Evolutionary conservation across 306 rosid species (phyloP).

Genomic region (Arachis hypogaea): DNA sequence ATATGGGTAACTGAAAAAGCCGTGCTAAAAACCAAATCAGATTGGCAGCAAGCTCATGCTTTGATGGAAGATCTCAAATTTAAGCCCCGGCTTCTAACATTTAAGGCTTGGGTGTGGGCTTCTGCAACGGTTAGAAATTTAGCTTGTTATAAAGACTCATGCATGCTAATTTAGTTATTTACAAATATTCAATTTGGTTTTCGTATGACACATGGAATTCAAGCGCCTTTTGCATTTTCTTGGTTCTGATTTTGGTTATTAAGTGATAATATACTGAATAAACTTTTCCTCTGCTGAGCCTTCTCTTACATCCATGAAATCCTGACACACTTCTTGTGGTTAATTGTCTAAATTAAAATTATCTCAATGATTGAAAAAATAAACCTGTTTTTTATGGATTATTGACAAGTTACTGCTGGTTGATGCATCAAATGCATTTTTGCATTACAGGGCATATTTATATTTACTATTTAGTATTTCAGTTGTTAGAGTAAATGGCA

Average conservation of each 20-base stretch:
- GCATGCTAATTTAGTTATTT: slow-evolving; percentile 18
- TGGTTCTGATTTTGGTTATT: slow-evolving; percentile 12
- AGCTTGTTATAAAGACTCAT: not conserved
- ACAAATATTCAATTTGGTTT: slow-evolving; percentile 5
- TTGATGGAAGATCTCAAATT: slow-evolving; percentile 65
- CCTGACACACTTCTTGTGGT: not conserved
- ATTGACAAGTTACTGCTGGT: not conserved
- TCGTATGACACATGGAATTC: slow-evolving; percentile 4
- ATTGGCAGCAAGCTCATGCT: slow-evolving; percentile 74
- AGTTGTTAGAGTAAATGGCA: slow-evolving; percentile 15
- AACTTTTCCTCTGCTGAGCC: not conserved
- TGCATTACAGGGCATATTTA: not conserved
- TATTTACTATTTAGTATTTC: not conserved
- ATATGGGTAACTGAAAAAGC: slow-evolving; percentile 79
- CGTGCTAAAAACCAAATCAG: slow-evolving; percentile 55
- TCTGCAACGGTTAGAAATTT: slow-evolving; percentile 80
- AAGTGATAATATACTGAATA: not conserved
- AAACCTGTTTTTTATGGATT: not conserved
- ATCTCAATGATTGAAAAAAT: slow-evolving; percentile 9
- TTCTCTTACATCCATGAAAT: not conserved
- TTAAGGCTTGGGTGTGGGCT: slow-evolving; percentile 93
- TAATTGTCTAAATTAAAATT: not conserved
- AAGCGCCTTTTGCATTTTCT: too few species aligned
- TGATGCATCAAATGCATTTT: not conserved
- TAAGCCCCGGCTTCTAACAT: slow-evolving; percentile 60